Conservation (phyloP, 1,284 basidiomycete genomes). For the Rhodotorula sp. region DNA sequence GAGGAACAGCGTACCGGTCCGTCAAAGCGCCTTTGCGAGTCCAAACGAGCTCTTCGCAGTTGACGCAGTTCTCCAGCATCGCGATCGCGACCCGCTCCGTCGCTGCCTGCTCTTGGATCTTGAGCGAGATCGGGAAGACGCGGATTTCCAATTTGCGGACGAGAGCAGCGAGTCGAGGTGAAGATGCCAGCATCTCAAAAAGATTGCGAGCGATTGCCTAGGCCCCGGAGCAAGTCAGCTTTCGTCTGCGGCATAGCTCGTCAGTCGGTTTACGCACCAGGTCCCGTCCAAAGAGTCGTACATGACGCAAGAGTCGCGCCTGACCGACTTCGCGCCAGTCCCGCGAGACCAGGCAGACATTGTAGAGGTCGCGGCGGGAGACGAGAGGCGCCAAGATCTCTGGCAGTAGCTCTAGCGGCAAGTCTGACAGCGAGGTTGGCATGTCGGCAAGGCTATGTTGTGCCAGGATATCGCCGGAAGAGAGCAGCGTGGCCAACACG, state of each 20-base stretch:
- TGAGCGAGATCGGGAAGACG: constrained; percentile 33
- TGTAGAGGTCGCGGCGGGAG: constrained; percentile 22
- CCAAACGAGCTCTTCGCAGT: constrained; percentile 29
- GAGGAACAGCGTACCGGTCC: constrained; percentile 14
- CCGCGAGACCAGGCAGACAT: constrained; percentile 21
- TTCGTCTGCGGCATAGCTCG: neutral
- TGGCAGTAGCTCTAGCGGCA: constrained; percentile 35
- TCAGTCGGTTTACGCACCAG: constrained; percentile 14
- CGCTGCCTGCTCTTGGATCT: constrained; percentile 16
- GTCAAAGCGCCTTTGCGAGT: constrained; percentile 35
- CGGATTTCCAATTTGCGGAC: constrained; percentile 32
- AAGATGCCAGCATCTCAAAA: constrained; percentile 18
- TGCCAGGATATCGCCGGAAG: neutral
- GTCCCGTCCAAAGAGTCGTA: constrained; percentile 35
- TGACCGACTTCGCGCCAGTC: constrained; percentile 15
- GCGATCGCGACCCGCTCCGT: constrained; percentile 28
- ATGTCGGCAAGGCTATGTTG: neutral
- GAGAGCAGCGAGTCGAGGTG: constrained; percentile 18
- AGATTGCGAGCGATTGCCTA: constrained; percentile 23
- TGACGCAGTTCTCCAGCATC: constrained; percentile 16
- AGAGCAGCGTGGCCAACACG: neutral
- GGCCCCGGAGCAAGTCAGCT: no score
- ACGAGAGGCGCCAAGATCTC: constrained; percentile 22
- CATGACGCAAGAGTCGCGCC: constrained; percentile 12
- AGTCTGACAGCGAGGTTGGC: constrained; percentile 8